phyloP scores from a whole-genome alignment of 768 basidiomycete genomes.

The Rickenella mellea region DNA sequence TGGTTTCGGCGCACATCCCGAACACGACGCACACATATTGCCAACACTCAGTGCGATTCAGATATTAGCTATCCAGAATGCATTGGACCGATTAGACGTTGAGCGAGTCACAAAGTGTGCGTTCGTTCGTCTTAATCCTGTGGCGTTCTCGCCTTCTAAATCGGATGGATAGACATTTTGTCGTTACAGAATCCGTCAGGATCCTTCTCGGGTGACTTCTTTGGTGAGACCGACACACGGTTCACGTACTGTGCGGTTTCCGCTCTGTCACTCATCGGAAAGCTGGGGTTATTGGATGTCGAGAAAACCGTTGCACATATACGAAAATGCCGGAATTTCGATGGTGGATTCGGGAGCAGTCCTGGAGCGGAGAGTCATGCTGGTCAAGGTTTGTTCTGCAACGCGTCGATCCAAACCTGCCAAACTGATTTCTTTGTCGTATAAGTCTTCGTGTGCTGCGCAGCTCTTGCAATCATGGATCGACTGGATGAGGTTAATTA shows the following conservation, averaged over 20 bases:
- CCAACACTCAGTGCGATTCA: conserved; percentile 89
- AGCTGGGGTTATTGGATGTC: conserved; percentile 54
- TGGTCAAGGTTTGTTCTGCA: conserved; percentile 58
- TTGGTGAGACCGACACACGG: conserved; percentile 89
- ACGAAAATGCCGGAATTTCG: conserved; percentile 77
- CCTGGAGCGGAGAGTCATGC: conserved; percentile 91
- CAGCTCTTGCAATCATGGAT: conserved; percentile 80
- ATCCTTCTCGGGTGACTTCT: conserved; percentile 81
- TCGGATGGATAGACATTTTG: conserved; percentile 56
- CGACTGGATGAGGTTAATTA: conserved; percentile 69
- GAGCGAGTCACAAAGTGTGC: conserved; percentile 68
- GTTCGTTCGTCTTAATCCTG: conserved; percentile 15
- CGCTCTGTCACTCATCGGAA: conserved; percentile 73
- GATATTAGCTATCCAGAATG: conserved; percentile 79
- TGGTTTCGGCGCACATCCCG: conserved; percentile 85
- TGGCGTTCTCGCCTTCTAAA: neutral
- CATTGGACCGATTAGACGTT: conserved; percentile 60
- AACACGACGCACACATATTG: conserved; percentile 84
- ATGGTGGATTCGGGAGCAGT: conserved; percentile 84
- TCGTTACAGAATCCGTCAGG: conserved; percentile 82
- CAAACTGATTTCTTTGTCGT: neutral
- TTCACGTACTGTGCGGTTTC: conserved; percentile 85
- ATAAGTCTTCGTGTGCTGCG: conserved; percentile 83
- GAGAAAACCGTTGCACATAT: conserved; percentile 69
- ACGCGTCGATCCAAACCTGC: neutral